Evolutionary conservation across 2,329 filamentous ascomycete species (phyloP).

Genomic region (Fusarium tupiense): DNA sequence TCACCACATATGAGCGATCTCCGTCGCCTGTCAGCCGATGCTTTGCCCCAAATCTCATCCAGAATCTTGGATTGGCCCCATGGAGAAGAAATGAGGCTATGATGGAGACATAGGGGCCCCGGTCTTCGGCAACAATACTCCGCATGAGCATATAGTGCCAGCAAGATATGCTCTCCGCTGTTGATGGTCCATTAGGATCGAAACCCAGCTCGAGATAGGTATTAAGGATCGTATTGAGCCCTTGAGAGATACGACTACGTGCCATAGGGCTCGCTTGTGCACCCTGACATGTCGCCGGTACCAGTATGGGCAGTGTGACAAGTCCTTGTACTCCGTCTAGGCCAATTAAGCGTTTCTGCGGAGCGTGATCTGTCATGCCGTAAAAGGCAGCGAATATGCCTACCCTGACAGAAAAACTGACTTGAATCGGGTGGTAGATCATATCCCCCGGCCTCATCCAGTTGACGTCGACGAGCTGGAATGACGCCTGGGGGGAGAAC

Average conservation of each 20-base stretch:
- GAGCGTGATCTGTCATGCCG: accelerated
- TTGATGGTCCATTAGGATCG: background rate
- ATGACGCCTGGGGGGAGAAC: background rate
- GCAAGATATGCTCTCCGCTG: background rate
- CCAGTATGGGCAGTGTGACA: background rate
- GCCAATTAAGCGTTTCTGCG: background rate
- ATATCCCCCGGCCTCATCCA: accelerated
- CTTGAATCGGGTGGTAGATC: background rate
- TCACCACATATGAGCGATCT: accelerated
- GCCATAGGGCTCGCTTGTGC: too few species aligned
- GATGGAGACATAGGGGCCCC: accelerated
- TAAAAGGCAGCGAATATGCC: accelerated
- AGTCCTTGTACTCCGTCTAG: accelerated
- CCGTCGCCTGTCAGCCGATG: accelerated
- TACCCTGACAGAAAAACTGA: accelerated
- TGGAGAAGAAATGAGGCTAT: background rate
- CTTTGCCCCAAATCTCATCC: accelerated
- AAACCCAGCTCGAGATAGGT: background rate
- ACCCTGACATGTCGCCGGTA: accelerated
- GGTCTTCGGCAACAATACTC: accelerated
- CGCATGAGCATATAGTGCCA: background rate
- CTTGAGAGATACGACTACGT: background rate
- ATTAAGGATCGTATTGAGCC: accelerated
- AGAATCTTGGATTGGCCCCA: background rate
- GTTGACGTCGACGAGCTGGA: accelerated